A percentile compares a stretch with the other conserved stretches of the same genome.
Conservation (phyloP, 768 basidiomycete species). For the Scleroderma bovista region DNA sequence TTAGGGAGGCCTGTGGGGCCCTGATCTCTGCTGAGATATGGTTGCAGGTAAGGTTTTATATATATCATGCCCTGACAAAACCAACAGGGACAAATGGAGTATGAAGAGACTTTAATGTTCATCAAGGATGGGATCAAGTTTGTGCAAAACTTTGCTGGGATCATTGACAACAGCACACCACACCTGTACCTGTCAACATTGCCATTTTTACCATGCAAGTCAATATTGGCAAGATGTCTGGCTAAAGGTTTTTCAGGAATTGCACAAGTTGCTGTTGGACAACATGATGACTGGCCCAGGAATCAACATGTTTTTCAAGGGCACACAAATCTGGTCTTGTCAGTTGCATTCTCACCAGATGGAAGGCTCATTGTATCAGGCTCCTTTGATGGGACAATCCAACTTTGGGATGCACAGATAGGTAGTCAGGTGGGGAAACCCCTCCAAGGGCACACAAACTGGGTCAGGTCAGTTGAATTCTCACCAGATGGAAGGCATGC, state of each 20-base stretch:
- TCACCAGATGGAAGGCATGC: constrained; percentile 3
- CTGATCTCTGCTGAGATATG: background rate
- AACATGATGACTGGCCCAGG: background rate
- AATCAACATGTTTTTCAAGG: background rate
- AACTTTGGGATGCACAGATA: background rate
- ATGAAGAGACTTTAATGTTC: background rate
- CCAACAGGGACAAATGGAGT: background rate
- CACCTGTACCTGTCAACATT: constrained; percentile 24
- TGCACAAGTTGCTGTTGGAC: background rate
- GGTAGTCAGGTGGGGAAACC: background rate
- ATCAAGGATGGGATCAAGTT: constrained; percentile 9
- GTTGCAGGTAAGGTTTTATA: background rate
- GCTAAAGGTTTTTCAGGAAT: background rate
- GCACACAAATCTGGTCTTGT: background rate
- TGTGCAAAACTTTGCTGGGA: constrained; percentile 8
- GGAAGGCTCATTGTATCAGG: background rate
- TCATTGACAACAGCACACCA: constrained; percentile 12
- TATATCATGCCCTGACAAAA: too few relatives aligned
- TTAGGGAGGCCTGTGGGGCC: background rate
- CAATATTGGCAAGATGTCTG: constrained; percentile 12
- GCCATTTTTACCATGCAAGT: constrained; percentile 21
- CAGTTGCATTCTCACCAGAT: constrained; percentile 1
- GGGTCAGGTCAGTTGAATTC: constrained; percentile 4
- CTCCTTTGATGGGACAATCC: background rate
- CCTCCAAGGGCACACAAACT: background rate